Evolutionary conservation across 495 filamentous ascomycete genomes (phyloP).

Genomic region (Penicillium robsamsonii): DNA sequence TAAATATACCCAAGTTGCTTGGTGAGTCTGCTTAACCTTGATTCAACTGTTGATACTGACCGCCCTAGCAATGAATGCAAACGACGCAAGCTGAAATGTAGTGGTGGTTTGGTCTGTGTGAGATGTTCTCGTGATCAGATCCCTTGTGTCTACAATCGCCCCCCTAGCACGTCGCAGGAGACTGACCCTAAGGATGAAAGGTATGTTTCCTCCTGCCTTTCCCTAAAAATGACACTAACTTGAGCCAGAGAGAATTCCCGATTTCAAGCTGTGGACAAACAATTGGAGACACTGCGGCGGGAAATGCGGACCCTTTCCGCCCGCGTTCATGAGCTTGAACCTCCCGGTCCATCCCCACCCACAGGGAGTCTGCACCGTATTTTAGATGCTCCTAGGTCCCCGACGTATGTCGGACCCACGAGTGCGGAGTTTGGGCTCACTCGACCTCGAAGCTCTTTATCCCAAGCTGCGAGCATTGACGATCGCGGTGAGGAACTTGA

Average conservation of each 20-base stretch:
- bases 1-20: conserved; percentile 41
- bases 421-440: conserved; percentile 44
- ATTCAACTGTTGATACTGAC: conserved; percentile 8
- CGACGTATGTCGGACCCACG: conserved; percentile 41
- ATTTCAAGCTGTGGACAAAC: conserved; percentile 31
- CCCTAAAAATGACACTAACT: no score
- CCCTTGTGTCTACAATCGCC: conserved; percentile 59
- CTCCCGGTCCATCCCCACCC: conserved; percentile 12
- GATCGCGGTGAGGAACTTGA: conserved; percentile 17
- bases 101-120: conserved; percentile 73
- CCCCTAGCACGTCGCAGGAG: conserved; percentile 9
- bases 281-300: conserved; percentile 31
- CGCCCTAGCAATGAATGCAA: conserved; percentile 74
- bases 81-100: conserved; percentile 87
- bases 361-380: conserved; percentile 30
- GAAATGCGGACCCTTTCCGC: conserved; percentile 36
- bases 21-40: conserved; percentile 22
- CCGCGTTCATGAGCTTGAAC: conserved; percentile 35
- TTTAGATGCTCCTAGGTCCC: conserved; percentile 37
- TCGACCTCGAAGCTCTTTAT: conserved; percentile 6
- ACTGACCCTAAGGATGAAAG: conserved; percentile 22
- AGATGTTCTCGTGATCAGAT: conserved; percentile 67
- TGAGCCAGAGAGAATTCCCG: conserved; percentile 19
- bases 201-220: no score
- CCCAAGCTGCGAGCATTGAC: not conserved